Evolutionary conservation across 805 yeast genomes (phyloP).

Genomic region (Schizosaccharomyces osmophilus): DNA sequence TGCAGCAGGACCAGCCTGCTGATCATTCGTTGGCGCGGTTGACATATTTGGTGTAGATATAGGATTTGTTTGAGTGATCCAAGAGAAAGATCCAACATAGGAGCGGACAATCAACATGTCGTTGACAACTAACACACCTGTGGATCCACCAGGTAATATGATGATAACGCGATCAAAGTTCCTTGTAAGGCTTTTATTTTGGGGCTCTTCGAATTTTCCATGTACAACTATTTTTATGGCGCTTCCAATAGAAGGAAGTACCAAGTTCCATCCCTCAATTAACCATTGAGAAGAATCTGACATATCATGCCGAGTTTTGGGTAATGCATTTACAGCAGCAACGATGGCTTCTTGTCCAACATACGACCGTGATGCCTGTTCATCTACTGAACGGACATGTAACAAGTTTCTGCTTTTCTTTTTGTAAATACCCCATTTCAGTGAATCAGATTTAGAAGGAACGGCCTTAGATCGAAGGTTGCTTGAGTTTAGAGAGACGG

Average conservation of each 20-base stretch:
- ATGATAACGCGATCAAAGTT: conserved; percentile 71
- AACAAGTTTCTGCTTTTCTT: conserved; percentile 55
- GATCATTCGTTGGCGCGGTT: too few species aligned
- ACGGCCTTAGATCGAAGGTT: conserved; percentile 6
- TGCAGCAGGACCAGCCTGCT: too few species aligned
- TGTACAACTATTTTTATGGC: conserved; percentile 64
- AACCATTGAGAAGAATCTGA: conserved; percentile 41
- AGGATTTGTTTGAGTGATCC: conserved; percentile 15
- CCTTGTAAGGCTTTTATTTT: conserved; percentile 24
- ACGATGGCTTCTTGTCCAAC: conserved; percentile 46
- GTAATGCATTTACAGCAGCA: conserved; percentile 38
- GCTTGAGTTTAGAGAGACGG: conserved; percentile 48
- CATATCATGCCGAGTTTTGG: conserved; percentile 55
- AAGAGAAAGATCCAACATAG: conserved; percentile 29
- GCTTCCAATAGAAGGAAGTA: conserved; percentile 22
- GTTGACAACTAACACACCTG: conserved; percentile 55
- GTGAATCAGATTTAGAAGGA: conserved; percentile 5
- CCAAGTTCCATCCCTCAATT: conserved; percentile 39
- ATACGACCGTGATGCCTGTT: conserved; percentile 31
- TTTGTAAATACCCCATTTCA: conserved; percentile 23
- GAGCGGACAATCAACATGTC: conserved; percentile 54
- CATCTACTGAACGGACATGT: conserved; percentile 26
- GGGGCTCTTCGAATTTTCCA: conserved; percentile 31
- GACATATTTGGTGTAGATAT: too few species aligned
- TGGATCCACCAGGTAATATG: conserved; percentile 44